A percentile compares a stretch with the other conserved stretches of the same genome.
These are phyloP conservation scores for Silene noctiflora DNA, from an alignment of 179 eudicot genomes.

Conservation along the genomic window DNA sequence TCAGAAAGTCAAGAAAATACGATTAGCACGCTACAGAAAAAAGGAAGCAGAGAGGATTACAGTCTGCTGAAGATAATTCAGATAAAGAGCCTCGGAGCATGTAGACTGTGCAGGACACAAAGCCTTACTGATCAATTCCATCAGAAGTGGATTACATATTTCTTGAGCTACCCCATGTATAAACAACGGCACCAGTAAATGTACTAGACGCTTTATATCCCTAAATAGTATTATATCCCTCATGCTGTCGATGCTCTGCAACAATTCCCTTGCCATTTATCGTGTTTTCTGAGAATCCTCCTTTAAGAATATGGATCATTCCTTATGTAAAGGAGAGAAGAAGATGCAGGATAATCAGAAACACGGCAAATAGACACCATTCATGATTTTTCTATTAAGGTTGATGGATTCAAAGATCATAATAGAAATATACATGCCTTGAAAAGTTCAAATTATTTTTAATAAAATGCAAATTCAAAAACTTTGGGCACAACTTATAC, in stretches of 20 bases:
- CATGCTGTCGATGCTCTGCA: conserved; percentile 20
- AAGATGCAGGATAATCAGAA: conserved; percentile 14
- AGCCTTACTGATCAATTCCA: conserved; percentile 58
- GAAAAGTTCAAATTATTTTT: conserved; percentile 27
- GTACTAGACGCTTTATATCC: conserved; percentile 47
- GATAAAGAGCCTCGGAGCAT: conserved; percentile 63
- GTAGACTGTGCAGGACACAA: conserved; percentile 63
- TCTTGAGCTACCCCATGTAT: conserved; percentile 73
- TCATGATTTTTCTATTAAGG: conserved; percentile 11
- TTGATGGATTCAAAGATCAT: conserved; percentile 27
- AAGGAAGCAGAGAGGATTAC: conserved; percentile 31
- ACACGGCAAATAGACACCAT: conserved; percentile 16
- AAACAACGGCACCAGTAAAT: conserved; percentile 55
- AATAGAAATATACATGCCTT: conserved; percentile 5
- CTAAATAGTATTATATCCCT: conserved; percentile 29
- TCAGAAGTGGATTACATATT: conserved; percentile 59
- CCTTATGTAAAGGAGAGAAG: conserved; percentile 22
- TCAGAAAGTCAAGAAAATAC: conserved; percentile 6
- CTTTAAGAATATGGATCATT: conserved; percentile 12
- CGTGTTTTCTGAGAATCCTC: conserved; percentile 9
- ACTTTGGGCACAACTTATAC: neutral
- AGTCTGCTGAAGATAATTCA: conserved; percentile 69
- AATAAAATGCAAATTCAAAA: neutral
- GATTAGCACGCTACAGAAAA: neutral
- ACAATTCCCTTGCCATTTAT: conserved; percentile 23